Percentiles rank a stretch among this genome's conserved stretches.
These are phyloP conservation scores for Panicum hallii DNA, from an alignment of 202 grass and related monocot genomes.

Conservation along the genomic window DNA sequence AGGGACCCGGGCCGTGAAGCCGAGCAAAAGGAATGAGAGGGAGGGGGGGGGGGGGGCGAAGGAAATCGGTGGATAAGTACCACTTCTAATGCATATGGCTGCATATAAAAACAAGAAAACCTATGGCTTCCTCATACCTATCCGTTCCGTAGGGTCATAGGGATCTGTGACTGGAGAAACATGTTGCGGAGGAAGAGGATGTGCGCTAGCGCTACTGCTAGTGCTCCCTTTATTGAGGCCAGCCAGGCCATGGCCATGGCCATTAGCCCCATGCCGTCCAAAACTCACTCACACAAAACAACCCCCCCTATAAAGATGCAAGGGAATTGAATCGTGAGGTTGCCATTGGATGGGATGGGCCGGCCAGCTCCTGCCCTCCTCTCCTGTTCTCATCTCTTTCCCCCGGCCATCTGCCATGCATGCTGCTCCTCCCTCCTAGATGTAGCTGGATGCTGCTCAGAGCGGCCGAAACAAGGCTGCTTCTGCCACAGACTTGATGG, in stretches of 20 bases:
- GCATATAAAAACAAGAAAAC: constrained; percentile 18
- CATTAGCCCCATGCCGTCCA: constrained; percentile 42
- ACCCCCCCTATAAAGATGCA: constrained; percentile 25
- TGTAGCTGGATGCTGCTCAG: constrained; percentile 41
- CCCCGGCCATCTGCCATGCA: background rate
- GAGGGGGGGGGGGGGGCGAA: constrained; percentile 38
- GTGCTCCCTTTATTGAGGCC: constrained; percentile 19
- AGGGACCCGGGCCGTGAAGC: constrained; percentile 54
- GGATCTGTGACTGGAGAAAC: constrained; percentile 67
- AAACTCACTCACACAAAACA: constrained; percentile 31
- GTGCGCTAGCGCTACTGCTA: background rate
- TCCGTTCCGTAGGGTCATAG: constrained; percentile 58
- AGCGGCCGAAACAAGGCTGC: constrained; percentile 54
- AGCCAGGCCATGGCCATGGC: constrained; percentile 9
- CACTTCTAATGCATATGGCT: constrained; percentile 30
- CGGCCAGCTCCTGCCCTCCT: constrained; percentile 4
- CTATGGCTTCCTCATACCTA: constrained; percentile 28
- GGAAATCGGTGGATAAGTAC: constrained; percentile 57
- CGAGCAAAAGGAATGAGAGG: constrained; percentile 70
- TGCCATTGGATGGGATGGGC: constrained; percentile 53
- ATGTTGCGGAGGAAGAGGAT: background rate
- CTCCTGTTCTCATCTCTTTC: background rate
- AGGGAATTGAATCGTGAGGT: constrained; percentile 46
- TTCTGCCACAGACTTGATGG: constrained; percentile 46
- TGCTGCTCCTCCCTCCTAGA: constrained; percentile 19